Percentiles rank a stretch among this genome's conserved stretches.
phyloP scores from a whole-genome alignment of 257 asterid species.

The Cynanchum wilfordii region DNA sequence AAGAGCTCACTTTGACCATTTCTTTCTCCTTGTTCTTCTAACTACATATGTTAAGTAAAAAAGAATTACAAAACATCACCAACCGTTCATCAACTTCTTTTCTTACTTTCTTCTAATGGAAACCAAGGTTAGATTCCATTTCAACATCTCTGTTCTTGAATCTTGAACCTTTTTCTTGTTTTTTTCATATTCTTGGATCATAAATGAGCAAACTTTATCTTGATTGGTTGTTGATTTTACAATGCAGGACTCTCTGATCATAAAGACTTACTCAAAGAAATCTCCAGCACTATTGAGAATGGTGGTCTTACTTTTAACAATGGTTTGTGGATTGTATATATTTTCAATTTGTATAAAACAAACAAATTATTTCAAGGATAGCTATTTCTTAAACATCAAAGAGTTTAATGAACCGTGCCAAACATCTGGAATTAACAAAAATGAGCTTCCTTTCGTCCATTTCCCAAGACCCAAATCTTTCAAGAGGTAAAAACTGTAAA shows the following conservation, averaged over 20 bases:
- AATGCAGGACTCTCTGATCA: conserved; percentile 41
- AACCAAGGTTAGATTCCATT: conserved; percentile 34
- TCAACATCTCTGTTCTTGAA: not conserved
- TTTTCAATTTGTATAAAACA: conserved; percentile 44
- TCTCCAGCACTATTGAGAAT: conserved; percentile 41
- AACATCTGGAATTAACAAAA: conserved; percentile 21
- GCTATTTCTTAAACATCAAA: conserved; percentile 24
- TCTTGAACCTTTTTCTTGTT: conserved; percentile 5
- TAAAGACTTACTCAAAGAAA: conserved; percentile 37
- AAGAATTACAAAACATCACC: not conserved
- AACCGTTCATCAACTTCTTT: not conserved
- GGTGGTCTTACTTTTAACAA: conserved; percentile 41
- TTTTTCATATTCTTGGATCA: not conserved
- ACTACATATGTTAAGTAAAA: conserved; percentile 4
- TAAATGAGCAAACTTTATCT: not conserved
- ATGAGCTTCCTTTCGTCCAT: conserved; percentile 48
- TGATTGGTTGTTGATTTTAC: not conserved
- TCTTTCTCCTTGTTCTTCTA: conserved; percentile 39
- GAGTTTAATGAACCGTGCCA: conserved; percentile 35
- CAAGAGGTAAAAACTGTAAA: conserved; percentile 36
- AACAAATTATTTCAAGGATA: conserved; percentile 26
- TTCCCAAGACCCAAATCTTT: conserved; percentile 65
- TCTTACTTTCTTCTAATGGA: conserved; percentile 22
- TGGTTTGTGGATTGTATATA: conserved; percentile 49
- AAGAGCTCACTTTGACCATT: conserved; percentile 30